Conservation (phyloP, 2,329 filamentous ascomycete species). For the Herpotrichia juniperi region DNA sequence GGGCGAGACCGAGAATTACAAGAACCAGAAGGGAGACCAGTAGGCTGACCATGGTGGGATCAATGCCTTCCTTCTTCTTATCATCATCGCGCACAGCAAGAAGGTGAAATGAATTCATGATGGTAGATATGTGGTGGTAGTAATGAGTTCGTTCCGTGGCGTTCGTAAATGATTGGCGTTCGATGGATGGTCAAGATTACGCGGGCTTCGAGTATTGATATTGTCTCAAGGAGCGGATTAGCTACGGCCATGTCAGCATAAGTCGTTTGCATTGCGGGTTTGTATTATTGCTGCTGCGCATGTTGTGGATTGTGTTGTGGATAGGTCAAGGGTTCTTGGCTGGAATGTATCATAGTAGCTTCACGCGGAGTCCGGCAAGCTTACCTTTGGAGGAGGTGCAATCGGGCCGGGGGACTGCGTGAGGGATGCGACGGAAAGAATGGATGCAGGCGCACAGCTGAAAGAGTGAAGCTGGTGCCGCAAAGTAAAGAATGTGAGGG, state of each 20-base stretch:
- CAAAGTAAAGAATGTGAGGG: constrained; percentile 32
- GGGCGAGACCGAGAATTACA: constrained; percentile 72
- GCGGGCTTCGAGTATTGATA: constrained; percentile 10
- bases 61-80: constrained; percentile 55
- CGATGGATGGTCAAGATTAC: constrained; percentile 22
- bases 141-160: constrained; percentile 11
- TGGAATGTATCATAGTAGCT: constrained; percentile 16
- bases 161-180: constrained; percentile 26
- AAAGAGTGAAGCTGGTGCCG: constrained; percentile 68
- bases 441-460: constrained; percentile 60
- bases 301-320: not conserved
- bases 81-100: constrained; percentile 56
- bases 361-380: constrained; percentile 24
- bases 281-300: constrained; percentile 1
- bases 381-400: constrained; percentile 26
- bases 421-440: constrained; percentile 40
- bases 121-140: constrained; percentile 22
- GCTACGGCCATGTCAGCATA: constrained; percentile 30
- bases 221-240: constrained; percentile 34
- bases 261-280: not conserved
- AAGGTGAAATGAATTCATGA: constrained; percentile 54
- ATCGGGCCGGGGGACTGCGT: constrained; percentile 15
- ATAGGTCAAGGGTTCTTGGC: constrained; percentile 23
- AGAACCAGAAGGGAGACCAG: constrained; percentile 81
- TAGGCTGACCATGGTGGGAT: constrained; percentile 71